These are phyloP conservation scores for Hirsutella rhossiliensis DNA, from an alignment of 2,329 filamentous ascomycete species.

Conservation along the genomic window DNA sequence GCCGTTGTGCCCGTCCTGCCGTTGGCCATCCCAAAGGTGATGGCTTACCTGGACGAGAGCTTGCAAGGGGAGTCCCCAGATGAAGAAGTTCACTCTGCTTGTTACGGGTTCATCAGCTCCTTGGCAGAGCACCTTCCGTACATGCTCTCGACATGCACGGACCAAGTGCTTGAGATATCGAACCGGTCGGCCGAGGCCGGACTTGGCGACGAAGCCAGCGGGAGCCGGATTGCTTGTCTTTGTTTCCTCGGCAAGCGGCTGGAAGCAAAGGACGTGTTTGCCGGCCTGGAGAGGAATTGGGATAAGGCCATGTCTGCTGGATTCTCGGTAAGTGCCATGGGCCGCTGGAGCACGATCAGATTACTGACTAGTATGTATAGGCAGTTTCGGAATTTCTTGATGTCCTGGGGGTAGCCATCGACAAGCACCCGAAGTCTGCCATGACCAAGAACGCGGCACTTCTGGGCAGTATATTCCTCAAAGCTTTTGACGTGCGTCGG, in stretches of 20 bases:
- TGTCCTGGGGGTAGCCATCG: slow-evolving; percentile 58
- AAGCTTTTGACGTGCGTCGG: slow-evolving; percentile 53
- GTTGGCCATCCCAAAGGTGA: slow-evolving; percentile 56
- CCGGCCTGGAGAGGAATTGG: slow-evolving; percentile 64
- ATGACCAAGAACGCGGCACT: slow-evolving; percentile 63
- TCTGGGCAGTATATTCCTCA: slow-evolving; percentile 54
- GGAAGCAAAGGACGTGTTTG: slow-evolving; percentile 64
- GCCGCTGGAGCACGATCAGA: neutral
- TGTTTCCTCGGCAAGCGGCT: slow-evolving; percentile 65
- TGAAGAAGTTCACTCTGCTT: slow-evolving; percentile 64
- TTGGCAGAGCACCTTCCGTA: slow-evolving; percentile 77
- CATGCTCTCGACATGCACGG: slow-evolving; percentile 72
- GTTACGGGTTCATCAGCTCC: slow-evolving; percentile 67
- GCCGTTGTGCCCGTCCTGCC: slow-evolving; percentile 77
- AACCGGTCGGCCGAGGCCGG: slow-evolving; percentile 55
- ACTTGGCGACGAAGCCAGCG: slow-evolving; percentile 49
- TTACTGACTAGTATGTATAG: slow-evolving; percentile 24
- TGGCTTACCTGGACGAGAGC: slow-evolving; percentile 58
- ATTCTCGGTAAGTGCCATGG: slow-evolving; percentile 38
- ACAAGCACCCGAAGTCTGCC: slow-evolving; percentile 64
- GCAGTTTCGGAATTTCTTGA: slow-evolving; percentile 58
- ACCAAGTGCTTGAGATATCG: slow-evolving; percentile 59
- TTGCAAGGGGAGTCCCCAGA: slow-evolving; percentile 39
- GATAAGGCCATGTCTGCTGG: slow-evolving; percentile 48
- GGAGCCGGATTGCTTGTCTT: slow-evolving; percentile 57